phyloP scores from a whole-genome alignment of 2,329 filamentous ascomycete genomes.

The Ascochyta pisi region DNA sequence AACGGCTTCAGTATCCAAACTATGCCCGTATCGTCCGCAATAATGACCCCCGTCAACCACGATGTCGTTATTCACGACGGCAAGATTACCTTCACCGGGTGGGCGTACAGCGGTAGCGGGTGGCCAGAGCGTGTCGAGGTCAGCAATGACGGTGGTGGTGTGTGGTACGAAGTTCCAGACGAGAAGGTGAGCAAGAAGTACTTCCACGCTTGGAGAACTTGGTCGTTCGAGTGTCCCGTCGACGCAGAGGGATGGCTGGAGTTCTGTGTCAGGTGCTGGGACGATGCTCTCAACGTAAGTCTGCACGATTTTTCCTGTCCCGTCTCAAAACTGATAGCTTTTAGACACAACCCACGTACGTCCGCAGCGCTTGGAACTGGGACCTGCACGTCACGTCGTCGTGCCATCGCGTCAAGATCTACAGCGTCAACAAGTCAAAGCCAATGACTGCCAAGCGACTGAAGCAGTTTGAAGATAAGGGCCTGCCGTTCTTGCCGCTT shows the following conservation, averaged over 20 bases:
- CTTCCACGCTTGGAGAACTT: constrained; percentile 69
- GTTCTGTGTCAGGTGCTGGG: constrained; percentile 54
- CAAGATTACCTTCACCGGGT: constrained; percentile 60
- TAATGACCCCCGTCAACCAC: constrained; percentile 68
- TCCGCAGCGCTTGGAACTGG: constrained; percentile 64
- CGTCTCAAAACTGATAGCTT: constrained; percentile 11
- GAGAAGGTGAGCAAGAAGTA: constrained; percentile 69
- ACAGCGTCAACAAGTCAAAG: constrained; percentile 65
- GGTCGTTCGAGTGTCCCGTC: constrained; percentile 68
- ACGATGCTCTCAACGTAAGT: constrained; percentile 53
- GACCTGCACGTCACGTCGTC: constrained; percentile 69
- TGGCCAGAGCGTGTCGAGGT: constrained; percentile 68
- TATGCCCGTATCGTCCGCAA: constrained; percentile 72
- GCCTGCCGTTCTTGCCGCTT: constrained; percentile 59
- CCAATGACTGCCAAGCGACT: constrained; percentile 59
- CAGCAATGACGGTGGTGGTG: constrained; percentile 66
- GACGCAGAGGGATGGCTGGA: constrained; percentile 58
- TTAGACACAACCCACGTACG: constrained; percentile 53
- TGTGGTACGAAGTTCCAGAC: constrained; percentile 68
- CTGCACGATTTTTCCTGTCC: neutral
- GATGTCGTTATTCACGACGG: constrained; percentile 68
- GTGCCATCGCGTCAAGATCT: constrained; percentile 63
- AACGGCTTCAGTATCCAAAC: constrained; percentile 73
- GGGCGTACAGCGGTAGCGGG: constrained; percentile 54
- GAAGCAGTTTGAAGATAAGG: constrained; percentile 58